These are phyloP conservation scores for Fusarium praegraminearum DNA, from an alignment of 2,329 filamentous ascomycete genomes.

Conservation along the genomic window DNA sequence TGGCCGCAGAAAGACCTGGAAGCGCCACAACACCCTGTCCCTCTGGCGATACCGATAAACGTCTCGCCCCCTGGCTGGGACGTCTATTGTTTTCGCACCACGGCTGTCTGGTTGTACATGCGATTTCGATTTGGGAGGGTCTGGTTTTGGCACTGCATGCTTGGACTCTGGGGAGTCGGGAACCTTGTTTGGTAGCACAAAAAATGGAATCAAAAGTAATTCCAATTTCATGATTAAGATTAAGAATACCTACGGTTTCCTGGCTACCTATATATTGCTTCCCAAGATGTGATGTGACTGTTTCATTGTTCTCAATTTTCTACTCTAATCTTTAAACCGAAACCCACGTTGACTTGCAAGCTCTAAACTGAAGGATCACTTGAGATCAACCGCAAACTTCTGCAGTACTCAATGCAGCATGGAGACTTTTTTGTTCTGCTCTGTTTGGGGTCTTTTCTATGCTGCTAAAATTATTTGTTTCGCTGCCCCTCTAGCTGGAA, in stretches of 20 bases:
- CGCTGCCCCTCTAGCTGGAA: not conserved
- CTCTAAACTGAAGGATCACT: no score
- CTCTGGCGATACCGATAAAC: constrained; percentile 96
- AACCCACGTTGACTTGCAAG: no score
- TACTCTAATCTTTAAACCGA: no score
- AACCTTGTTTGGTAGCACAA: constrained; percentile 50
- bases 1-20: constrained; percentile 99
- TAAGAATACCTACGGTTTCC: constrained; percentile 45
- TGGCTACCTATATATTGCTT: constrained; percentile 23
- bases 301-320: not conserved
- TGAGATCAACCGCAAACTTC: not conserved
- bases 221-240: constrained; percentile 45
- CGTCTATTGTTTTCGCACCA: constrained; percentile 21
- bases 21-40: constrained; percentile 99
- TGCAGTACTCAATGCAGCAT: not conserved
- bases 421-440: not conserved
- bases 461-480: not conserved
- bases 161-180: constrained; percentile 51
- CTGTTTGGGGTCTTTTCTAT: not conserved
- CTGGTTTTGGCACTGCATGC: constrained; percentile 50
- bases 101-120: constrained; percentile 35
- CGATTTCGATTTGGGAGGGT: constrained; percentile 46
- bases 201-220: constrained; percentile 51
- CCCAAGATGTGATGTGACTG: not conserved
- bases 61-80: constrained; percentile 32